Evolutionary conservation across 768 basidiomycete genomes (phyloP).

Genomic region (Xerocomellus intermedius): DNA sequence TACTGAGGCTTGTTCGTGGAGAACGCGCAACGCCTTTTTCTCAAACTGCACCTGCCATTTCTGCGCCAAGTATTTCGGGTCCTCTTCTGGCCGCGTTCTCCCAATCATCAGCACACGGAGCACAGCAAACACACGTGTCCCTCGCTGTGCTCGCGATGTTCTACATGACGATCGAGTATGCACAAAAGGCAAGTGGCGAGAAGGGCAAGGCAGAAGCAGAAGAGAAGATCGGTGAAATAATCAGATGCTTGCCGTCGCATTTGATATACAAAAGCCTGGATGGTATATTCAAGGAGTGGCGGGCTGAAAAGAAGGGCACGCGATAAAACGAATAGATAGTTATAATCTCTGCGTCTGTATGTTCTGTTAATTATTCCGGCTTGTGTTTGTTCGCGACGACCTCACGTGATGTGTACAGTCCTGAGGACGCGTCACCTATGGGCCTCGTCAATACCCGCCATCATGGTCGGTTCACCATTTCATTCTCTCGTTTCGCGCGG

Average conservation of each 20-base stretch:
- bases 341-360: background rate
- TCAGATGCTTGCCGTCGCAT: conserved; percentile 83
- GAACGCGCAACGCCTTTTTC: conserved; percentile 75
- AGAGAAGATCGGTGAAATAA: conserved; percentile 81
- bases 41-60: conserved; percentile 58
- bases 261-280: conserved; percentile 90
- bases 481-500: background rate
- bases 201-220: conserved; percentile 73
- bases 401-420: conserved; percentile 26
- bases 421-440: conserved; percentile 35
- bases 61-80: conserved; percentile 62
- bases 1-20: conserved; percentile 88
- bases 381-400: background rate
- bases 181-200: conserved; percentile 63
- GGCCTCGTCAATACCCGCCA: conserved; percentile 13
- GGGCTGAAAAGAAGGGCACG: conserved; percentile 76
- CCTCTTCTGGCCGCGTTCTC: conserved; percentile 68
- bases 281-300: conserved; percentile 92
- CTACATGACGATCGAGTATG: conserved; percentile 80
- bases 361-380: conserved; percentile 8
- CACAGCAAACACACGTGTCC: conserved; percentile 92
- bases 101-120: conserved; percentile 75
- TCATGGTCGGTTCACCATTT: conserved; percentile 30
- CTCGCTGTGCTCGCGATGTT: conserved; percentile 92
- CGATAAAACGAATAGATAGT: conserved; percentile 30